These are phyloP conservation scores for Tetracladium marchalianum DNA, from an alignment of 495 filamentous ascomycete genomes.

Conservation along the genomic window DNA sequence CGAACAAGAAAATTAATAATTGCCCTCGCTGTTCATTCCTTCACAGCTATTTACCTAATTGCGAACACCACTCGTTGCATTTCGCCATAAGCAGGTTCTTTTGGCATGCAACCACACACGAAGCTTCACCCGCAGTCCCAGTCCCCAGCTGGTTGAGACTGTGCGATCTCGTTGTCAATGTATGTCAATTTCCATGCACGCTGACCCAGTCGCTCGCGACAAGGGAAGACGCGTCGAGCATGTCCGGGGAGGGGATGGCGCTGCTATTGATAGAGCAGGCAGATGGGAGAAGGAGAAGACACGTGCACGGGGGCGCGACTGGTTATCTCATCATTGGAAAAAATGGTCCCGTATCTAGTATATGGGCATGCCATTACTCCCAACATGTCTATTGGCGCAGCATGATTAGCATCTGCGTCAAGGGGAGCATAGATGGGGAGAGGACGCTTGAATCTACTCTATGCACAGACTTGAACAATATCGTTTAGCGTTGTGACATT, in stretches of 20 bases:
- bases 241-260: conserved; percentile 10
- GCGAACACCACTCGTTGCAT: background rate
- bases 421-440: conserved; percentile 9
- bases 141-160: background rate
- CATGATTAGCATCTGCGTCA: background rate
- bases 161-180: conserved; percentile 14
- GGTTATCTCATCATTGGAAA: conserved; percentile 1
- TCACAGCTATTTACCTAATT: conserved; percentile 13
- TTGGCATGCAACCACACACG: conserved; percentile 9
- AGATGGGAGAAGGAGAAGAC: background rate
- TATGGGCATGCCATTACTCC: conserved; percentile 9
- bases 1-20: conserved; percentile 6
- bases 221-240: conserved; percentile 4
- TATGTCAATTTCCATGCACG: conserved; percentile 8
- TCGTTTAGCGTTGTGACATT: too few relatives aligned
- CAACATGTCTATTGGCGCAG: conserved; percentile 4
- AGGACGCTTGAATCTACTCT: conserved; percentile 18
- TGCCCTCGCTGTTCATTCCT: conserved; percentile 19
- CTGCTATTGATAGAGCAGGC: conserved; percentile 7
- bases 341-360: conserved; percentile 5
- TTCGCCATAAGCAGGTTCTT: conserved; percentile 12
- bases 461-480: background rate
- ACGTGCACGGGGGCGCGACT: conserved; percentile 9
- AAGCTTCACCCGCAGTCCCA: conserved; percentile 18
- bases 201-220: background rate